Conservation (phyloP, 164 flowering plant genomes). For the Dillenia turbinata region DNA sequence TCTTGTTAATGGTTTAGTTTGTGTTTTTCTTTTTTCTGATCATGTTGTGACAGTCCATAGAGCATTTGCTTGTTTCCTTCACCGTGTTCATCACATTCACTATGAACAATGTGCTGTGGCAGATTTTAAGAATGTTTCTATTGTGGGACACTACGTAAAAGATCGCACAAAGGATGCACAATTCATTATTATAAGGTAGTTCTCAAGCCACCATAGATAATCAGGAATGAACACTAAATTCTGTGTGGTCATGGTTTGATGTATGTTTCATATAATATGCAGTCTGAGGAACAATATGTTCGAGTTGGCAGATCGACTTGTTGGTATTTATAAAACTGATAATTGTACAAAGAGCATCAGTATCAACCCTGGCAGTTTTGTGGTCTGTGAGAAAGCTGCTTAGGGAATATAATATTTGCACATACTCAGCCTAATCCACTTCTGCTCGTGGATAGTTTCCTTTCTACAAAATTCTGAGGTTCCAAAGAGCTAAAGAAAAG, state of each 20-base stretch:
- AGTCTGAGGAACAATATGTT: constrained; percentile 97
- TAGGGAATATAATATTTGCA: constrained; percentile 15
- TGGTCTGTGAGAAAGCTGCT: constrained; percentile 52
- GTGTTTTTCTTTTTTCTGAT: background rate
- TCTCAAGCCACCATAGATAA: background rate
- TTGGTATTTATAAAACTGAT: constrained; percentile 93
- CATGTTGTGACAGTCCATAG: no score
- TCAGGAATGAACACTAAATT: background rate
- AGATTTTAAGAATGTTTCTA: constrained; percentile 99
- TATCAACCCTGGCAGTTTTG: constrained; percentile 80
- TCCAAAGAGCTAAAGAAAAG: no score
- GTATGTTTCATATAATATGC: constrained; percentile 18
- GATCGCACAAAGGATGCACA: constrained; percentile 98
- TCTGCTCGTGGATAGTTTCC: no score
- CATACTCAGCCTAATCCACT: no score
- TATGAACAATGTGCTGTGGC: constrained; percentile 9
- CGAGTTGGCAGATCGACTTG: constrained; percentile 94
- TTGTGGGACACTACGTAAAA: constrained; percentile 97
- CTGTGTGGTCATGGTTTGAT: background rate
- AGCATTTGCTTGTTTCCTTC: background rate
- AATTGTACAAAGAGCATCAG: constrained; percentile 98
- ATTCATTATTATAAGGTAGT: constrained; percentile 87
- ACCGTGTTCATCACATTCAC: background rate
- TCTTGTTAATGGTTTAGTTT: background rate
- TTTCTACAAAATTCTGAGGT: no score